Percentiles rank a stretch among this genome's conserved stretches.
Conservation (phyloP, 495 filamentous ascomycete species). For the Aspergillus ostianus region DNA sequence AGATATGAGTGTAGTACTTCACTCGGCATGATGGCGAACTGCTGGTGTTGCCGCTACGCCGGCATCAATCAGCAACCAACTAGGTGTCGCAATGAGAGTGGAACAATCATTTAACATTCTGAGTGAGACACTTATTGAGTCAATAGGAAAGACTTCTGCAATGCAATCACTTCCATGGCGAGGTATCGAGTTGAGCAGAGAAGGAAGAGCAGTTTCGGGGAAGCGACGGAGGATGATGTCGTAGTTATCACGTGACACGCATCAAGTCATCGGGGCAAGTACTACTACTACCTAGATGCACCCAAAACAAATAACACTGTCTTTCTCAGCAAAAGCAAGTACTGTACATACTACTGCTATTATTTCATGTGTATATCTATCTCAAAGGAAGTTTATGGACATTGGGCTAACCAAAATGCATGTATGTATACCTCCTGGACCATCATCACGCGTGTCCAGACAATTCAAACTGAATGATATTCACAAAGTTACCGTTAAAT, state of each 20-base stretch:
- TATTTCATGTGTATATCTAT: neutral
- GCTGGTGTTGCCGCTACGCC: neutral
- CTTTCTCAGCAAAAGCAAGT: no score
- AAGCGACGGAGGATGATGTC: neutral
- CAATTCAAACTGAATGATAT: neutral
- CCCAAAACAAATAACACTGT: no score
- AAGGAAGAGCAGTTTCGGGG: neutral
- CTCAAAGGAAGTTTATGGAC: neutral
- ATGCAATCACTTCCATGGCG: neutral
- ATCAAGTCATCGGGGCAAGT: no score
- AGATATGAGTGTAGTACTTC: neutral
- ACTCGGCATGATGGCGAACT: neutral
- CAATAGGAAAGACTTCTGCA: neutral
- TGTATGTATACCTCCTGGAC: neutral
- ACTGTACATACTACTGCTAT: no score
- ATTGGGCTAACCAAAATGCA: neutral
- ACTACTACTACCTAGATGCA: no score
- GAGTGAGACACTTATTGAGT: neutral
- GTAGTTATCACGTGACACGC: neutral
- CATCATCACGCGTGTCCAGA: neutral
- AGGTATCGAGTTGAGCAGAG: neutral
- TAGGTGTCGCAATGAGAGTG: neutral
- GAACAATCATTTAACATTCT: neutral
- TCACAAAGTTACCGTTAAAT: neutral
- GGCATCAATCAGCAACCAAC: neutral